Evolutionary conservation across 2,329 filamentous ascomycete genomes (phyloP).

Genomic region (Trichoderma lentiforme): DNA sequence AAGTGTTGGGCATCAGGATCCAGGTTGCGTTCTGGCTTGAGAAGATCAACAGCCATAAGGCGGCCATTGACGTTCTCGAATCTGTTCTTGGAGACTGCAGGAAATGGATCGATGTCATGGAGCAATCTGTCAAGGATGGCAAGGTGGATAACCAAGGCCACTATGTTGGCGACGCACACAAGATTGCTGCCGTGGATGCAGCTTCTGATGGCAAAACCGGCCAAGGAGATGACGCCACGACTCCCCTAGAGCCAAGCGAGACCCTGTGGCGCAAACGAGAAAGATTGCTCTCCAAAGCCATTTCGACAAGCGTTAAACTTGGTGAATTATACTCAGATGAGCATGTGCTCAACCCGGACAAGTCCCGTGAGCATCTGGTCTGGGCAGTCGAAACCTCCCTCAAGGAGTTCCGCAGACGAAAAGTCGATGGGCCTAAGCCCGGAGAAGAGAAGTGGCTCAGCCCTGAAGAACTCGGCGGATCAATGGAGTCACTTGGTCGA

Average conservation of each 20-base stretch:
- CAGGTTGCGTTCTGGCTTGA: slow-evolving; percentile 78
- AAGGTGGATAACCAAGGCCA: slow-evolving; percentile 41
- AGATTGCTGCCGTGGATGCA: background rate
- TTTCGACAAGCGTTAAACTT: slow-evolving; percentile 78
- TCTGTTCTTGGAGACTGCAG: slow-evolving; percentile 68
- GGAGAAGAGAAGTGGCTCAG: slow-evolving; percentile 70
- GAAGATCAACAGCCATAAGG: slow-evolving; percentile 65
- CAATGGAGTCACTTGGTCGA: slow-evolving; percentile 71
- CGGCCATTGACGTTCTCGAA: slow-evolving; percentile 74
- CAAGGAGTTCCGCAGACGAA: slow-evolving; percentile 67
- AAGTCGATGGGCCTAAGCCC: slow-evolving; percentile 63
- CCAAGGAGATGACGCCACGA: slow-evolving; percentile 21
- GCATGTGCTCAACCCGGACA: slow-evolving; percentile 69
- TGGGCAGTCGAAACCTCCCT: slow-evolving; percentile 80
- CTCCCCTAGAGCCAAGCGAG: slow-evolving; percentile 34
- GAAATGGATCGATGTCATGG: slow-evolving; percentile 56
- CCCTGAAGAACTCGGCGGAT: slow-evolving; percentile 67
- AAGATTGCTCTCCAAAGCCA: slow-evolving; percentile 67
- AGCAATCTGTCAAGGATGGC: slow-evolving; percentile 47
- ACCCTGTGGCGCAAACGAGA: slow-evolving; percentile 58
- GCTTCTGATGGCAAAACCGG: slow-evolving; percentile 19
- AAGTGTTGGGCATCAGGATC: slow-evolving; percentile 85
- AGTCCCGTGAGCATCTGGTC: slow-evolving; percentile 68
- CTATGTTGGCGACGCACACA: slow-evolving; percentile 23
- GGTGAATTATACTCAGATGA: slow-evolving; percentile 77